Evolutionary conservation across 768 basidiomycete genomes (phyloP).

Genomic region (Tricholomella constricta): DNA sequence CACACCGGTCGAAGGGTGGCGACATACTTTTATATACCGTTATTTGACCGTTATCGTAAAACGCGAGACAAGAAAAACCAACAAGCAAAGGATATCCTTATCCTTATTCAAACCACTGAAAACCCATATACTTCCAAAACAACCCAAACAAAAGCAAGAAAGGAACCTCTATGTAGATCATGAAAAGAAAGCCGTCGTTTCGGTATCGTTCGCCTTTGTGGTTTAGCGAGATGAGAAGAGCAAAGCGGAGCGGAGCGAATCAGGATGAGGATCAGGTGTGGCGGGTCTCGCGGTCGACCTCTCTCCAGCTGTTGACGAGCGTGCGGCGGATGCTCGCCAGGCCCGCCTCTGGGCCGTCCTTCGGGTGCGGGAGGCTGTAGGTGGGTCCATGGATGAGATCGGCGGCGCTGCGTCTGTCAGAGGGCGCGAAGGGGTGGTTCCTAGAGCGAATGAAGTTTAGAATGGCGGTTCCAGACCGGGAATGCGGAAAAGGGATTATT

Average conservation of each 20-base stretch:
- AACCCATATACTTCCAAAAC: not conserved
- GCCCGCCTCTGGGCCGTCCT: constrained; percentile 15
- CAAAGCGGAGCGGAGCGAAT: too few relatives aligned
- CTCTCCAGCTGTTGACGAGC: constrained; percentile 21
- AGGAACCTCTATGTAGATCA: not conserved
- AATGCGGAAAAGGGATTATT: not conserved
- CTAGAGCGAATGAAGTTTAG: constrained; percentile 14
- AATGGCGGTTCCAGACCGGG: not conserved
- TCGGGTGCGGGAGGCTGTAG: constrained; percentile 14
- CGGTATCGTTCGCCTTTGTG: too few relatives aligned
- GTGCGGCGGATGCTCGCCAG: constrained; percentile 19
- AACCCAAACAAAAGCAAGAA: not conserved
- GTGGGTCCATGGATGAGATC: constrained; percentile 40
- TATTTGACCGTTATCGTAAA: too few relatives aligned
- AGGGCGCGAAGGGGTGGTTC: constrained; percentile 75
- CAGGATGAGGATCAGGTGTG: constrained; percentile 3
- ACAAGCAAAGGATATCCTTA: too few relatives aligned
- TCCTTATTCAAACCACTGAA: not conserved
- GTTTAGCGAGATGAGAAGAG: too few relatives aligned
- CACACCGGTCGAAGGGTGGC: too few relatives aligned
- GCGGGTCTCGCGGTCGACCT: constrained; percentile 16
- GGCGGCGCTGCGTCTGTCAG: constrained; percentile 56
- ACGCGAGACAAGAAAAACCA: too few relatives aligned
- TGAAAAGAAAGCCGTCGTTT: not conserved
- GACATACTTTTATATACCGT: too few relatives aligned